These are phyloP conservation scores for Dalbergia cochinchinensis DNA, from an alignment of 306 rosid species.

Conservation along the genomic window DNA sequence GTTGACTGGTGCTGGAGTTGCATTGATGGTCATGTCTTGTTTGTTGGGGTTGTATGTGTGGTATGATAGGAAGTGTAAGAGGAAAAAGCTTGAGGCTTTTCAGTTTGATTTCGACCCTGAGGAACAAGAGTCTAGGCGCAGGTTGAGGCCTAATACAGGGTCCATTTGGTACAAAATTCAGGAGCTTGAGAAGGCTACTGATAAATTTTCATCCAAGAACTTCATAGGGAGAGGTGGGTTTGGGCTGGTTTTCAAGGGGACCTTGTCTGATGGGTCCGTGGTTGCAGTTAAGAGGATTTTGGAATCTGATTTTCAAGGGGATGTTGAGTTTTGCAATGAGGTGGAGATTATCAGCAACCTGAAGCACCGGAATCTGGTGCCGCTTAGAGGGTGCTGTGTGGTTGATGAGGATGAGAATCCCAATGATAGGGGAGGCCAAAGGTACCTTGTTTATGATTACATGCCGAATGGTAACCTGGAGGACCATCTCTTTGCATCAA, in stretches of 20 bases:
- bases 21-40: conserved; percentile 61
- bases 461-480: conserved; percentile 97
- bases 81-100: conserved; percentile 43
- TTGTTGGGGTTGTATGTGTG: conserved; percentile 73
- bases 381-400: conserved; percentile 92
- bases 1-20: conserved; percentile 77
- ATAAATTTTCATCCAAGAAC: conserved; percentile 75
- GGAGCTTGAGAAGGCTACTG: conserved; percentile 91
- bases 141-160: conserved; percentile 84
- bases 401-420: conserved; percentile 58
- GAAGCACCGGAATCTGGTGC: conserved; percentile 90
- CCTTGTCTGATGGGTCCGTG: conserved; percentile 71
- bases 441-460: conserved; percentile 88
- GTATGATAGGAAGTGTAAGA: conserved; percentile 67
- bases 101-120: conserved; percentile 62
- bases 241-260: conserved; percentile 87
- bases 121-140: conserved; percentile 71
- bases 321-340: conserved; percentile 88
- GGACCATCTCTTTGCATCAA: conserved; percentile 63
- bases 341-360: conserved; percentile 94
- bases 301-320: conserved; percentile 90
- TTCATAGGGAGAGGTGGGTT: conserved; percentile 94
- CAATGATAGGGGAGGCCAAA: conserved; percentile 64
- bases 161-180: conserved; percentile 88
- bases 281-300: conserved; percentile 83